Base-by-base conservation (phyloP, 495 filamentous ascomycete species). In the Xylaria curta region DNA sequence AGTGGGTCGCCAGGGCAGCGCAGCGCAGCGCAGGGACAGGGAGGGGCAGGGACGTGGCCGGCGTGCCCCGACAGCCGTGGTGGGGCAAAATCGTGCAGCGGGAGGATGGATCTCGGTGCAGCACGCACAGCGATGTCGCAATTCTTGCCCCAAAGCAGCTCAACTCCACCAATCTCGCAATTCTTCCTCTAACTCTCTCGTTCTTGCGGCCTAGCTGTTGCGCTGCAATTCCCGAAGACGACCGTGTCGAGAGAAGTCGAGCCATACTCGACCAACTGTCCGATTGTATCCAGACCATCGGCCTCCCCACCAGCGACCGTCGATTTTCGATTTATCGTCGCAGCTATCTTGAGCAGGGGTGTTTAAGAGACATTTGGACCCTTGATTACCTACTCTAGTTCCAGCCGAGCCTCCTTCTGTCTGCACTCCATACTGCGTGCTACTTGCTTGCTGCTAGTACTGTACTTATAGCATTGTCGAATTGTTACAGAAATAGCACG, bases 71-170 rank as follows among this genome's bases (percentile, higher is more conserved):
- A 71, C 62, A 71, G 69, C 69, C 69, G 69, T 51, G 26, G 69
- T 66, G 62, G 69, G 69, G 36, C 53, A 70, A 64, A 21, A 46
- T 31, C 61, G 36, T 59, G 49, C 62, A 71, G 62, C 69, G 51
- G 60, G 69, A 71, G 59, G 68, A 66, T 54, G 69, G 69, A 71
- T 71, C 69, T 71, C 69, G 69, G 69, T 71, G 49, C 51, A 66
- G 36, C 10, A 44, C 49, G 49, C 38, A 66, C 53, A 71, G 69
- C 69, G 69, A 71, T 71, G 69, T 71, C 69, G 69, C 69, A 71
- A 71, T 71, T 66, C 51, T 71, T n/a, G 69, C 61, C 51, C 69
- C 62, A 66, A 49, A 71, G 69, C 69, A 71, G 33, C 60, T 71
- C 69, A 71, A 71, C 51, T 60, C 61, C 40, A 66, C 69, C 61